phyloP scores from a whole-genome alignment of 1,284 basidiomycete species.

The Amylostereum chailletii region DNA sequence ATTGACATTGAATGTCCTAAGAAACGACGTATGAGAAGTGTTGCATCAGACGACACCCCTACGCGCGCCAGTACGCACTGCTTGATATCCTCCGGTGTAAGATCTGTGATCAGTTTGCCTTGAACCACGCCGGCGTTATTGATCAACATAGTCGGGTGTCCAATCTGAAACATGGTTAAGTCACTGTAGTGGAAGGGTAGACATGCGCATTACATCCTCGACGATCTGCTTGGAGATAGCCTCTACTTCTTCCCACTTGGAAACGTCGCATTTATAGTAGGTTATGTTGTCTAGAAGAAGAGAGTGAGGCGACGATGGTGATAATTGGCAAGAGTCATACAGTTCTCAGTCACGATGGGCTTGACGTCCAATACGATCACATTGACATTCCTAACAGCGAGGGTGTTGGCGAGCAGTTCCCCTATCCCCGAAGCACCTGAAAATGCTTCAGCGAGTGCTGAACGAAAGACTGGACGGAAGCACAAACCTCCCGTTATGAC shows the following conservation, averaged over 20 bases:
- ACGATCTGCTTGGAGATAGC: slow-evolving; percentile 60
- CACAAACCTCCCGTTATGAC: slow-evolving; percentile 78
- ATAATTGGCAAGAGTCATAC: slow-evolving; percentile 30
- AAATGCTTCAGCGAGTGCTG: not conserved
- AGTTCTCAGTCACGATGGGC: slow-evolving; percentile 67
- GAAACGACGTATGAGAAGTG: slow-evolving; percentile 3
- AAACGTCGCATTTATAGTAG: slow-evolving; percentile 87
- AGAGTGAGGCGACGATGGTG: not conserved
- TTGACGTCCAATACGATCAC: slow-evolving; percentile 84
- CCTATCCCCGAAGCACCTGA: slow-evolving; percentile 86
- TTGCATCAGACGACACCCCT: not conserved
- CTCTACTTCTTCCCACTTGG: slow-evolving; percentile 75
- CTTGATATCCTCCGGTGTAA: slow-evolving; percentile 68
- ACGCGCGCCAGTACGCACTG: slow-evolving; percentile 43
- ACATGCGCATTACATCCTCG: slow-evolving; percentile 52
- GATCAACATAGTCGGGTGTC: slow-evolving; percentile 82
- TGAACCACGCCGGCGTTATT: slow-evolving; percentile 97
- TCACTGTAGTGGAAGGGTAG: not conserved
- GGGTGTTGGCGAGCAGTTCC: slow-evolving; percentile 73
- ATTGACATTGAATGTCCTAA: slow-evolving; percentile 86
- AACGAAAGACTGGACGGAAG: not conserved
- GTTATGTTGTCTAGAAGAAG: slow-evolving; percentile 55
- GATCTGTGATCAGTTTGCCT: slow-evolving; percentile 78
- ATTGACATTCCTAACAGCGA: slow-evolving; percentile 71
- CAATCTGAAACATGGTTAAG: slow-evolving; percentile 44